Evolutionary conservation across 345 rosid species (phyloP), one percentile per base, ranked within the genome.

Genomic region (Balakata baccata): DNA sequence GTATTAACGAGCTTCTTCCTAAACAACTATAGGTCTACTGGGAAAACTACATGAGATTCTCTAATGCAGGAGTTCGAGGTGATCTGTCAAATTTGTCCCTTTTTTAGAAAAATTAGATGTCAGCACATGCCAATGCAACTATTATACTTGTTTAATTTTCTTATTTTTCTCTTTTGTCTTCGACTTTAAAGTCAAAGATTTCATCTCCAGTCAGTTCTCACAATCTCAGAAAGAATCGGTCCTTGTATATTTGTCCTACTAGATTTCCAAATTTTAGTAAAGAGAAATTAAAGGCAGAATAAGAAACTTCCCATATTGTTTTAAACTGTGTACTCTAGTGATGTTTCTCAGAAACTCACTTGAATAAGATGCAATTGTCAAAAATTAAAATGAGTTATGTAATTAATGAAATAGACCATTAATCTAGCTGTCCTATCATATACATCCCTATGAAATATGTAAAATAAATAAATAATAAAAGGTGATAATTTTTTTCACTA

Each of bases 281-380:
- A 29, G 50, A 5, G 13, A 52, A 43, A 43, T 43, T 58, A 56
- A 9, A 23, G 22, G 22, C 18, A 7, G 0, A 56, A 18, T 50
- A 38, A 72, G 71, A 74, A 75, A 43, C 11, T 78, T 73, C 80
- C 75, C 38, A 59, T 50, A 64, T 23, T 12, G 0, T 7, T 10
- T 25, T 53, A 34, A 18, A 1, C 29, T 14, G 11, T 17, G n/a
- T 51, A 54, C 61, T 51, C 58, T 39, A 67, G 7, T 59, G 85
- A 77, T 77, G 71, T 68, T 83, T 74, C 77, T 41, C 4, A 49
- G 72, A 71, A 67, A 71, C 61, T 71, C 45, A 46, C 34, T 29
- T 29, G 34, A 29, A 29, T 29, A 29, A 29, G 34, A 25, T 46
- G 54, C 43, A 59, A 29, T 61, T 10, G 25, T 47, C 4, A 23